Percentiles rank a stretch among this genome's conserved stretches.
Evolutionary conservation across 2,329 filamentous ascomycete species (phyloP).

Genomic region (Apiospora malaysiana): DNA sequence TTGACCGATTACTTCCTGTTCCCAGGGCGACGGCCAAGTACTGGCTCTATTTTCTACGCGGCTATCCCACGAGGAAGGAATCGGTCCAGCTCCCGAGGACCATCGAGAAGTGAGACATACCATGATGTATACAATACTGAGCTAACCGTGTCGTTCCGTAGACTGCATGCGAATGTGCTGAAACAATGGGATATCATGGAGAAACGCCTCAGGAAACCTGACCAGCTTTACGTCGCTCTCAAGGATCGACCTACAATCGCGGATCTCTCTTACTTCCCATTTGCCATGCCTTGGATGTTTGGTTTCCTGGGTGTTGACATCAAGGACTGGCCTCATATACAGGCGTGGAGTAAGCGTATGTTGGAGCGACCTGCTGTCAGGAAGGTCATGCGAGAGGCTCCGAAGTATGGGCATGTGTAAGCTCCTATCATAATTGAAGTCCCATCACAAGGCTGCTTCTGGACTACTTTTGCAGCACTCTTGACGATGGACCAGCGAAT

Average conservation of each 20-base stretch:
- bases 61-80: conserved; percentile 36
- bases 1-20: not conserved
- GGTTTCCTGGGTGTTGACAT: conserved; percentile 40
- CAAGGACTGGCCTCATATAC: conserved; percentile 38
- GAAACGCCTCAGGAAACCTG: conserved; percentile 28
- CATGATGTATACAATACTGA: conserved; percentile 12
- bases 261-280: conserved; percentile 44
- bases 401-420: too few relatives aligned
- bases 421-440: too few relatives aligned
- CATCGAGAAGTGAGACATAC: conserved; percentile 25
- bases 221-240: conserved; percentile 42
- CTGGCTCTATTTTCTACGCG: conserved; percentile 41
- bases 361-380: conserved; percentile 32
- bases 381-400: conserved; percentile 26
- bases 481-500: too few relatives aligned
- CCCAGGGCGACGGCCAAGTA: conserved; percentile 41
- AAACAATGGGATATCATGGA: conserved; percentile 40
- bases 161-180: conserved; percentile 34
- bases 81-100: conserved; percentile 29
- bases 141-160: conserved; percentile 22
- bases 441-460: too few relatives aligned
- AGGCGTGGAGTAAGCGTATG: conserved; percentile 38
- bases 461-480: too few relatives aligned
- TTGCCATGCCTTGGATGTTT: conserved; percentile 46
- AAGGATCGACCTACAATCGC: conserved; percentile 42